Evolutionary conservation across 805 yeast genomes (phyloP).

Genomic region (Yueomyces sinensis): DNA sequence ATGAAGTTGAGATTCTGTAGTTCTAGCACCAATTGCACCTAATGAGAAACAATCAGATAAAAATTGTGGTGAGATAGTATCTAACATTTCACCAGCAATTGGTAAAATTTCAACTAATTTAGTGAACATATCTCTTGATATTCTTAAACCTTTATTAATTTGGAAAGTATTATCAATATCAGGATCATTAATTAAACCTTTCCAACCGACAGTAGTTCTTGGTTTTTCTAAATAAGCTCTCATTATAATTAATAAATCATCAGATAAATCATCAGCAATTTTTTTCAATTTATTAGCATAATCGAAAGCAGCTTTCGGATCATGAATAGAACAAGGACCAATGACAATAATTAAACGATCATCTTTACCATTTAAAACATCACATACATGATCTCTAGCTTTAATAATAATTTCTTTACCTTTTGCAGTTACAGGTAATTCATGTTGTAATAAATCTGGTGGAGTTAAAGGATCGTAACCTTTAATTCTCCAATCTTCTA

Average conservation of each 20-base stretch:
- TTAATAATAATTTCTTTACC: conserved; percentile 50
- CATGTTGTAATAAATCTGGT: conserved; percentile 82
- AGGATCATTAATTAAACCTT: conserved; percentile 95
- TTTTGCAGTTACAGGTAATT: conserved; percentile 50
- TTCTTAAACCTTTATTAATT: conserved; percentile 86
- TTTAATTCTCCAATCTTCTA: conserved; percentile 61
- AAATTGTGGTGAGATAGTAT: conserved; percentile 94
- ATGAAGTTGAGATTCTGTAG: conserved; percentile 96
- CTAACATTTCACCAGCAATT: conserved; percentile 95
- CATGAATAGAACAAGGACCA: conserved; percentile 97
- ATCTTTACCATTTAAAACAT: conserved; percentile 58
- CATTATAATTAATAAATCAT: conserved; percentile 79
- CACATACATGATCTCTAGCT: conserved; percentile 71
- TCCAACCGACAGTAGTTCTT: conserved; percentile 99
- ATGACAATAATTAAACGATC: conserved; percentile 81
- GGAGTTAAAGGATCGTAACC: conserved; percentile 93
- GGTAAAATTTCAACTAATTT: conserved; percentile 75
- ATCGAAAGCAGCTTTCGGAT: conserved; percentile 76
- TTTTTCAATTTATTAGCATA: conserved; percentile 61
- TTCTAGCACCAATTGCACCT: conserved; percentile 98
- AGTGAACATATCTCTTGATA: conserved; percentile 74
- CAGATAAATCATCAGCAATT: conserved; percentile 55
- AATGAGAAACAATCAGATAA: conserved; percentile 79
- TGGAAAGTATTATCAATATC: conserved; percentile 85
- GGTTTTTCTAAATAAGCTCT: conserved; percentile 98